Conservation (phyloP, 176 grass and related monocot species). For the Themeda triandra region DNA sequence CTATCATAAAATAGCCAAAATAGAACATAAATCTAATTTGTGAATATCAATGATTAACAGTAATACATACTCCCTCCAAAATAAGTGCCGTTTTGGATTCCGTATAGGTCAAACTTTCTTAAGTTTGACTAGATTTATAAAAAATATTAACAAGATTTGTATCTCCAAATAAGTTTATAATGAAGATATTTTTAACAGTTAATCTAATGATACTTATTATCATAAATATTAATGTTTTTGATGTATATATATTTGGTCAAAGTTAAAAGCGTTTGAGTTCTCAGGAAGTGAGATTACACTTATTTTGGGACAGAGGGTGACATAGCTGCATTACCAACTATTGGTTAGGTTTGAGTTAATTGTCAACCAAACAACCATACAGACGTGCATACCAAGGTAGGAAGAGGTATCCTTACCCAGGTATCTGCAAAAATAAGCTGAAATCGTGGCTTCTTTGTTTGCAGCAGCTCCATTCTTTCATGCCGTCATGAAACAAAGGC, state of each 20-base stretch:
- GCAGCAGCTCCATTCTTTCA: constrained; percentile 99
- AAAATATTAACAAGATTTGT: too few relatives aligned
- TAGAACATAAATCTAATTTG: constrained; percentile 10
- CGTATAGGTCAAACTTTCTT: too few relatives aligned
- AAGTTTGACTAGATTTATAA: too few relatives aligned
- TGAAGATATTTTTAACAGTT: too few relatives aligned
- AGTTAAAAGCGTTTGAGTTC: too few relatives aligned
- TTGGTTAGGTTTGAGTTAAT: not conserved
- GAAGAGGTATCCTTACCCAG: constrained; percentile 64
- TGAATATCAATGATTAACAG: not conserved
- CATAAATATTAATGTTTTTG: too few relatives aligned
- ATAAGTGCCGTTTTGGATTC: too few relatives aligned
- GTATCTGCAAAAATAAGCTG: constrained; percentile 97
- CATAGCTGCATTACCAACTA: not conserved
- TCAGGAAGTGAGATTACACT: too few relatives aligned
- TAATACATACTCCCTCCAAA: not conserved
- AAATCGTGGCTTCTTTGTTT: constrained; percentile 99
- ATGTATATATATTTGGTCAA: too few relatives aligned
- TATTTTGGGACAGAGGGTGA: not conserved
- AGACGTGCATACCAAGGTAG: not conserved
- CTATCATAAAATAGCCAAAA: constrained; percentile 9
- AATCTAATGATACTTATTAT: too few relatives aligned
- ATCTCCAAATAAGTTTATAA: too few relatives aligned
- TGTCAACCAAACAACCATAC: not conserved
- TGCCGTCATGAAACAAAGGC: constrained; percentile 92